These are phyloP conservation scores for Aureobasidium sp. DNA, from an alignment of 2,329 filamentous ascomycete species.

Conservation along the genomic window DNA sequence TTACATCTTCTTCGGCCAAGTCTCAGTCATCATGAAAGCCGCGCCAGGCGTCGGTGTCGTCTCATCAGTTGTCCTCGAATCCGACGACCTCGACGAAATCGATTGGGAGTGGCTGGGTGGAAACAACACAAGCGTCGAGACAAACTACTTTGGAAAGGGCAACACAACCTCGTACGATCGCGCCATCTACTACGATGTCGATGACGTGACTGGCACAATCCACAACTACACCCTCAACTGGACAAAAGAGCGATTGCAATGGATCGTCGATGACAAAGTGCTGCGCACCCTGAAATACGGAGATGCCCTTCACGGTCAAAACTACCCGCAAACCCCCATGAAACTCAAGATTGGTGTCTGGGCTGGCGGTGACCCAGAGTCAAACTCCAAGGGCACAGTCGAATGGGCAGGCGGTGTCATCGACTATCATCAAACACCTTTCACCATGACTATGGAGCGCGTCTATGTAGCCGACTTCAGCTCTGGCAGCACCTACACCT, in stretches of 20 bases:
- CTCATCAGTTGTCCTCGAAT: conserved; percentile 74
- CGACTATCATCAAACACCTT: conserved; percentile 30
- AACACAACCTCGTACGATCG: conserved; percentile 60
- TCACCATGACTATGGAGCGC: conserved; percentile 30
- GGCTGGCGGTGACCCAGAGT: conserved; percentile 80
- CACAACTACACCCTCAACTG: conserved; percentile 68
- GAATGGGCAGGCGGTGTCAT: conserved; percentile 33
- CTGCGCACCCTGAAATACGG: conserved; percentile 54
- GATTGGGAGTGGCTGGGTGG: conserved; percentile 78
- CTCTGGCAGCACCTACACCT: conserved; percentile 34
- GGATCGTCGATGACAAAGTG: conserved; percentile 60
- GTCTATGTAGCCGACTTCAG: conserved; percentile 30
- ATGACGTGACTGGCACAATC: conserved; percentile 49
- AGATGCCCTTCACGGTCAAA: conserved; percentile 45
- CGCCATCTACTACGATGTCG: conserved; percentile 53
- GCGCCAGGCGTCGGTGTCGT: conserved; percentile 69
- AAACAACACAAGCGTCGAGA: conserved; percentile 55
- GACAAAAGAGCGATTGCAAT: conserved; percentile 60
- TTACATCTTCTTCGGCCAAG: conserved; percentile 79
- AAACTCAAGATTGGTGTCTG: conserved; percentile 65
- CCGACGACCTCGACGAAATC: conserved; percentile 78
- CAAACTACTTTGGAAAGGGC: conserved; percentile 73
- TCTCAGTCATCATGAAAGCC: conserved; percentile 72
- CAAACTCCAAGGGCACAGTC: conserved; percentile 32
- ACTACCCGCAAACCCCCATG: conserved; percentile 75